Percentiles rank a stretch among this genome's conserved stretches.
These are phyloP conservation scores for Chaetomium sp. DNA, from an alignment of 2,329 filamentous ascomycete species.

Conservation along the genomic window DNA sequence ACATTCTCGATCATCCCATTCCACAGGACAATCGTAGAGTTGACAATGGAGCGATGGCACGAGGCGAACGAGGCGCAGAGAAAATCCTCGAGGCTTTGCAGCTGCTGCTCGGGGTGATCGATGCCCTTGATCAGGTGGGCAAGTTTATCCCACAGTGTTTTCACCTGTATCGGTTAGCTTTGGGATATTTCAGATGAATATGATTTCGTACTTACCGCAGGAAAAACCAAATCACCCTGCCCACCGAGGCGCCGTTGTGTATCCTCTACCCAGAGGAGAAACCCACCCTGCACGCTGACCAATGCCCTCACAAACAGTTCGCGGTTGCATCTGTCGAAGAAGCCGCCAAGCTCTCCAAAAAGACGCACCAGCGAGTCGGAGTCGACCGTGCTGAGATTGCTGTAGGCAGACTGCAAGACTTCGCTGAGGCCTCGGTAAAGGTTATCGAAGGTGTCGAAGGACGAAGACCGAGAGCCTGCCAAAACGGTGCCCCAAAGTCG, in stretches of 20 bases:
- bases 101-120: conserved; percentile 36
- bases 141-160: conserved; percentile 44
- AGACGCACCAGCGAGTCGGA: conserved; percentile 34
- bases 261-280: conserved; percentile 61
- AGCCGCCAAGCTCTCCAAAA: conserved; percentile 46
- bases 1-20: conserved; percentile 60
- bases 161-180: conserved; percentile 37
- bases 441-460: conserved; percentile 57
- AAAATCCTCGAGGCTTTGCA: conserved; percentile 48
- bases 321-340: conserved; percentile 43
- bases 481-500: conserved; percentile 57
- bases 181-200: neutral
- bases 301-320: conserved; percentile 51
- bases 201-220: conserved; percentile 37
- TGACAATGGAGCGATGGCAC: conserved; percentile 51
- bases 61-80: conserved; percentile 51
- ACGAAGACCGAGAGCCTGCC: conserved; percentile 34
- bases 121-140: conserved; percentile 34
- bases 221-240: conserved; percentile 34
- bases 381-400: conserved; percentile 34
- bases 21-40: conserved; percentile 52
- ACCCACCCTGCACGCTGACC: conserved; percentile 53
- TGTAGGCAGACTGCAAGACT: conserved; percentile 48
- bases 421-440: conserved; percentile 56
- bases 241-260: conserved; percentile 36